phyloP scores from a whole-genome alignment of 805 yeast genomes.

The Clavispora carvajalis region DNA sequence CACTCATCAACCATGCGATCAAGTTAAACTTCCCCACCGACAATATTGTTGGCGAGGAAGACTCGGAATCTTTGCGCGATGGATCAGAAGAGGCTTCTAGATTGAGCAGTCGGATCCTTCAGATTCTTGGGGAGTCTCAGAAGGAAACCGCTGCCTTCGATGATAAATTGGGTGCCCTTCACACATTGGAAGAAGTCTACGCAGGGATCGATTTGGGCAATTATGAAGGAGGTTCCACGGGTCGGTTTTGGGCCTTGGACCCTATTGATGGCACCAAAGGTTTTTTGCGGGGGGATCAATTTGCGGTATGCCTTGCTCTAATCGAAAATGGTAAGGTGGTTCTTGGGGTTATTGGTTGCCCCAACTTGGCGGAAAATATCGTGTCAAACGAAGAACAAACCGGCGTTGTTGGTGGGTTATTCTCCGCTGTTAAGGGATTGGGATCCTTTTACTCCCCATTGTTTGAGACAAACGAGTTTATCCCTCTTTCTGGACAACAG shows the following conservation, averaged over 20 bases:
- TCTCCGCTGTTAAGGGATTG: conserved; percentile 58
- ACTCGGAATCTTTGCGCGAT: conserved; percentile 57
- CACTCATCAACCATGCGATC: conserved; percentile 81
- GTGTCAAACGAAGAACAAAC: conserved; percentile 27
- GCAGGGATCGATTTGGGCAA: conserved; percentile 74
- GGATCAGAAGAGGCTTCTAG: conserved; percentile 35
- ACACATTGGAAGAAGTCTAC: conserved; percentile 45
- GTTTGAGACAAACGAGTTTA: conserved; percentile 31
- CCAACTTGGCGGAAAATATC: conserved; percentile 65
- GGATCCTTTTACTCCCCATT: conserved; percentile 59
- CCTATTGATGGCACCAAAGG: conserved; percentile 99
- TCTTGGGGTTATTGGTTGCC: conserved; percentile 94
- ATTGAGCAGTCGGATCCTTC: conserved; percentile 52
- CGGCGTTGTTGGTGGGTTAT: conserved; percentile 61
- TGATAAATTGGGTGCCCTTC: conserved; percentile 37
- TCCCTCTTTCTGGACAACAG: conserved; percentile 25
- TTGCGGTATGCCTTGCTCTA: conserved; percentile 90
- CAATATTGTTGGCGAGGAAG: conserved; percentile 92
- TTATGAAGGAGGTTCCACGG: conserved; percentile 70
- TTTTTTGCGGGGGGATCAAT: conserved; percentile 91
- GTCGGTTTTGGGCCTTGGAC: conserved; percentile 94
- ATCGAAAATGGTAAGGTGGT: conserved; percentile 81
- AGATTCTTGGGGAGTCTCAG: conserved; percentile 54
- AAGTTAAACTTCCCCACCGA: conserved; percentile 76
- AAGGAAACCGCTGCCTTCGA: conserved; percentile 29